Evolutionary conservation across 306 rosid genomes (phyloP).

Genomic region (Delonix regia): DNA sequence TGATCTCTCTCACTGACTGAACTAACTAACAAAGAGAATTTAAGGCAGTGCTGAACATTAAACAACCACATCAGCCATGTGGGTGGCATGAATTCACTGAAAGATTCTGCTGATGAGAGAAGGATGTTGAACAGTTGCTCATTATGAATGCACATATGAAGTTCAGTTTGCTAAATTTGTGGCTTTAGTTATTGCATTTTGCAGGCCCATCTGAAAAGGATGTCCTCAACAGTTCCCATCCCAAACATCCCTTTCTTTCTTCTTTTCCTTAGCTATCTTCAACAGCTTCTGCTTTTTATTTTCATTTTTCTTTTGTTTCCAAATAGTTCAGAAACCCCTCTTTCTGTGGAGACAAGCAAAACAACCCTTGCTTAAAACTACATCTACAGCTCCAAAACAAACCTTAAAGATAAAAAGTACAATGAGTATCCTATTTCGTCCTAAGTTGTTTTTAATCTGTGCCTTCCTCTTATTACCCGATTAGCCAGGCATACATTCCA

Average conservation of each 20-base stretch:
- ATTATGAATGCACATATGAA: conserved; percentile 34
- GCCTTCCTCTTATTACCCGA: conserved; percentile 34
- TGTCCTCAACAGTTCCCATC: conserved; percentile 29
- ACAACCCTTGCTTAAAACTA: background rate
- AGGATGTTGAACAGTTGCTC: conserved; percentile 35
- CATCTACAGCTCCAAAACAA: background rate
- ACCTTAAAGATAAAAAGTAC: background rate
- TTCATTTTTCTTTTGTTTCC: background rate
- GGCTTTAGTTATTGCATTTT: conserved; percentile 36
- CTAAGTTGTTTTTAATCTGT: conserved; percentile 27
- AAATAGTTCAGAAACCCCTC: conserved; percentile 19
- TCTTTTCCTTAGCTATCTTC: background rate
- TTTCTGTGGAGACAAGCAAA: conserved; percentile 19
- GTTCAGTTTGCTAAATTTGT: conserved; percentile 43
- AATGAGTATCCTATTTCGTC: background rate
- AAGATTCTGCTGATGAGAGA: conserved; percentile 39
- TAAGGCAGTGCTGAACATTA: background rate
- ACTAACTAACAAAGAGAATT: background rate
- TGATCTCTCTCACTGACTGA: background rate
- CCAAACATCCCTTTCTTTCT: background rate
- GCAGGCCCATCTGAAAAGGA: conserved; percentile 41
- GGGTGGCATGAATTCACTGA: conserved; percentile 36
- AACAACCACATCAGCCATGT: background rate
- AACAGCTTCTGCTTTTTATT: background rate
- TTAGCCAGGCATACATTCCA: conserved; percentile 24